These are phyloP conservation scores for Handroanthus guayacan DNA, from an alignment of 257 asterid species.

Conservation along the genomic window DNA sequence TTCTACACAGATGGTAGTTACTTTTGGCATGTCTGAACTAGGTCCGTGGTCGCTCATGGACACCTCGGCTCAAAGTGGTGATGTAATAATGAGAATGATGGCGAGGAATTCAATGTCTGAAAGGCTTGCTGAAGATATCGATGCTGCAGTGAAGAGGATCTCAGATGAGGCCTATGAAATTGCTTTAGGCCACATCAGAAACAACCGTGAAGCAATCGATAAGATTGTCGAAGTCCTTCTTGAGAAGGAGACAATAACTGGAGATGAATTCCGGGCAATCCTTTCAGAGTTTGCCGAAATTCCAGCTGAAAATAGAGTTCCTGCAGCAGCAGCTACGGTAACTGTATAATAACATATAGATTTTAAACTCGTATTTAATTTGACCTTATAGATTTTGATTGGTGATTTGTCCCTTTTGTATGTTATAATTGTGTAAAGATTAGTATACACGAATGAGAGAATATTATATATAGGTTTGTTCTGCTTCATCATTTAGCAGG, in stretches of 20 bases:
- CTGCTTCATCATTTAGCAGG: not conserved
- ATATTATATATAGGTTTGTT: not conserved
- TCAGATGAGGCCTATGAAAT: constrained; percentile 84
- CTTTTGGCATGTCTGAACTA: constrained; percentile 94
- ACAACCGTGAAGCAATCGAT: constrained; percentile 92
- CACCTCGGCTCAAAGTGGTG: constrained; percentile 71
- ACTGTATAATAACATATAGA: constrained; percentile 52
- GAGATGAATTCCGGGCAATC: constrained; percentile 93
- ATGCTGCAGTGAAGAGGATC: constrained; percentile 78
- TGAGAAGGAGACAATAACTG: constrained; percentile 92
- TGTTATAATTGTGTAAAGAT: not conserved
- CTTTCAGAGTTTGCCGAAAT: constrained; percentile 83
- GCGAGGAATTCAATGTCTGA: constrained; percentile 98
- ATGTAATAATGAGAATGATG: constrained; percentile 97
- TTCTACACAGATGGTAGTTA: constrained; percentile 77
- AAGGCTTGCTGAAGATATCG: constrained; percentile 95
- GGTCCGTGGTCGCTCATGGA: constrained; percentile 99
- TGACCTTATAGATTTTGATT: constrained; percentile 31
- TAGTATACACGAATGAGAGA: not conserved
- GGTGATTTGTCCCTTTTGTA: not conserved
- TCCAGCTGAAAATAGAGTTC: constrained; percentile 74
- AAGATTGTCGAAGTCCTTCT: constrained; percentile 88
- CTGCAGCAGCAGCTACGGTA: constrained; percentile 64
- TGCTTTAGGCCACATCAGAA: constrained; percentile 73
- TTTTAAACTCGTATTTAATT: not conserved